phyloP scores from a whole-genome alignment of 441 rosid genomes.

The Omphalea diandra region DNA sequence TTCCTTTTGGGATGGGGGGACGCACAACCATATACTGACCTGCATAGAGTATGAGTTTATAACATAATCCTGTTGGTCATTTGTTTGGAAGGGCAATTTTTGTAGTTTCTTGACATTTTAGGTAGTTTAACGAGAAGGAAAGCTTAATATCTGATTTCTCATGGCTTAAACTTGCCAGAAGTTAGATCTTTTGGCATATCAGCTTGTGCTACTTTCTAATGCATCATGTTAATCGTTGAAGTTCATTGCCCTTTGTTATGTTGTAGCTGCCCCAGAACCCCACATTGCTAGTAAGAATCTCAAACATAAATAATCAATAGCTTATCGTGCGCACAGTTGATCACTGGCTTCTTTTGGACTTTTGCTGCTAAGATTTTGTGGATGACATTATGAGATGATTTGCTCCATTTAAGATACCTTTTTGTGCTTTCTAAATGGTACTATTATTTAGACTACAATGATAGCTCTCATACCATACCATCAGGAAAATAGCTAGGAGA shows the following conservation, averaged over 20 bases:
- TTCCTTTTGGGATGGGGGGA: neutral
- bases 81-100: neutral
- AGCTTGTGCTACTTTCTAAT: neutral
- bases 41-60: neutral
- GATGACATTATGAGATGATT: neutral
- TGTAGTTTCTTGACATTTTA: conserved; percentile 2
- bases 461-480: neutral
- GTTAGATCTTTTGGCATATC: neutral
- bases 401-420: neutral
- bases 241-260: neutral
- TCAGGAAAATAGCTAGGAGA: neutral
- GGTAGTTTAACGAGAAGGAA: neutral
- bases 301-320: neutral
- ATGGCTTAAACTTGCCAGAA: neutral
- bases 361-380: neutral
- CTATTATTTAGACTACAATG: neutral
- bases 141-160: neutral
- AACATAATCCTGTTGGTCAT: neutral
- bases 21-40: neutral
- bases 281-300: neutral
- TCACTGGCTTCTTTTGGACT: neutral
- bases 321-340: neutral
- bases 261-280: neutral
- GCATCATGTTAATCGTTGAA: neutral
- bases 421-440: neutral